phyloP scores from a whole-genome alignment of 768 basidiomycete species.

The Lactarius hengduanensis region DNA sequence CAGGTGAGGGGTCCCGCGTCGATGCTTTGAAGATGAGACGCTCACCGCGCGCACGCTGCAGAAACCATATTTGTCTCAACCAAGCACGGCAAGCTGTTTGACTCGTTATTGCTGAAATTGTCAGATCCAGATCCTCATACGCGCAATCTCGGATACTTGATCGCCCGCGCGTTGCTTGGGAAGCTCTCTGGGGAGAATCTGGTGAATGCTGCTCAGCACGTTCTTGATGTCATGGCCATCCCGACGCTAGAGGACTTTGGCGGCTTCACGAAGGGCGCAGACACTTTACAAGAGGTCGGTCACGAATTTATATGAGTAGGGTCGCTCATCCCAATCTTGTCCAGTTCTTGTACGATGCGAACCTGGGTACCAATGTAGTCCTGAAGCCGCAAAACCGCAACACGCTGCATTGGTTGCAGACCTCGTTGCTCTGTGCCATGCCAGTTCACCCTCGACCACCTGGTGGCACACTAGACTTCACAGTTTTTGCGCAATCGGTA shows the following conservation, averaged over 20 bases:
- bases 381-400: constrained; percentile 59
- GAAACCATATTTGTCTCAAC: constrained; percentile 64
- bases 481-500: constrained; percentile 32
- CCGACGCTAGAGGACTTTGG: constrained; percentile 48
- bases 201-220: constrained; percentile 49
- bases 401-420: constrained; percentile 57
- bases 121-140: constrained; percentile 50
- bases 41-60: constrained; percentile 32
- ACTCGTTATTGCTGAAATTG: constrained; percentile 52
- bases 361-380: constrained; percentile 49
- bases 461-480: constrained; percentile 50
- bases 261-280: constrained; percentile 34
- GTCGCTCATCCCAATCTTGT: constrained; percentile 2
- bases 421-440: constrained; percentile 52
- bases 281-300: constrained; percentile 36
- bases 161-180: constrained; percentile 59
- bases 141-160: constrained; percentile 57
- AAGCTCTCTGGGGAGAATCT: constrained; percentile 58
- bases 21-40: not conserved
- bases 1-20: constrained; percentile 45
- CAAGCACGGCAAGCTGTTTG: constrained; percentile 43
- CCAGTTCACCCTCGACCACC: constrained; percentile 49
- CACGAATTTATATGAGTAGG: not conserved
- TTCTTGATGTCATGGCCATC: constrained; percentile 48
- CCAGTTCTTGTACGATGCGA: constrained; percentile 48